Base-by-base conservation (phyloP, 805 yeast genomes). In the Ogataea glucozyma region DNA sequence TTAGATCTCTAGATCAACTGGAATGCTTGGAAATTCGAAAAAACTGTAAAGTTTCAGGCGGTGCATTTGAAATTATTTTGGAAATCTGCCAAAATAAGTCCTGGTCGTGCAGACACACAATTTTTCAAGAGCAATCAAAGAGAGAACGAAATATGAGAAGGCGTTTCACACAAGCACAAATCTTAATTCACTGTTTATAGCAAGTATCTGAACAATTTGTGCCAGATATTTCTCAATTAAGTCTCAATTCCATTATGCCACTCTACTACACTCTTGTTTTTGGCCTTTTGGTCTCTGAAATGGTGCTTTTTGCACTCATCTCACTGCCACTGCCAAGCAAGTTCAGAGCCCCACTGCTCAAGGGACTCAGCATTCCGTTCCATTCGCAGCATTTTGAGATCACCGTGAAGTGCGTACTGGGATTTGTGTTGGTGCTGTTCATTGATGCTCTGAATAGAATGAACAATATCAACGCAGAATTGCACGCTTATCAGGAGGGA, bases 361-460 rank as follows among this genome's bases (percentile, higher is more conserved):
- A 71, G 17, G 69, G 82, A 1, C 68, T 87, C 21, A 71, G 84
- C 22, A 76, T 77, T 30, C 93, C 95, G 8, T 85, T 85, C 67
- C 72, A 78, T 38, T 76, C 81, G 40, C 80, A 81, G 51, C 80
- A 84, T 52, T 78, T 89, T 46, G 85, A 83, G 56, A 78, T 88
- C 50, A 82, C 88, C 4, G 71, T 88, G 52, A 85, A 86, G 62
- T 88, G 95, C 65, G 71, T 88, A 4, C 73, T 91, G 45, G 89
- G 84, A 3, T 93, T 91, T 69, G 85, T 93, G 14, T 69, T 86
- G 32, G 78, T 93, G 24, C 73, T 93, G 49, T 93, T 93, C 62
- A 65, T 88, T 40, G 99, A 93, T 64, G 81, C 97, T 2, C 83
- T 89, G 50, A 89, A 88, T 66, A 78, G 96, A 47, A 90, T 88